Base-by-base conservation (phyloP, 139 green algal species). In the Deuterostichococcus epilithicus region DNA sequence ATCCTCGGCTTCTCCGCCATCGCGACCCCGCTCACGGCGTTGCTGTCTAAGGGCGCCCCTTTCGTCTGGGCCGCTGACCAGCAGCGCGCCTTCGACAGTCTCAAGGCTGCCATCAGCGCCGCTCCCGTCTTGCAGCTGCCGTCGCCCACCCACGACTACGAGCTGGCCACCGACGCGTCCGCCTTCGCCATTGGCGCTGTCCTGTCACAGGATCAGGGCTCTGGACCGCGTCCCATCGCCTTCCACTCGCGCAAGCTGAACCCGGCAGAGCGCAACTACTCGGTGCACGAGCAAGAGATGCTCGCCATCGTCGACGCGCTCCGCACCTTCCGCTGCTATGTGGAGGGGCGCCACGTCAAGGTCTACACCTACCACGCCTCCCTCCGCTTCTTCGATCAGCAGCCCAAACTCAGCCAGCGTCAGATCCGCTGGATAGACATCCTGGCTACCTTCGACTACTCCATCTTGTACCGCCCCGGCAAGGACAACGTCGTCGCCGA, bases 191-290 rank as follows among this genome's bases (percentile, higher is more conserved):
- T 86, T 4, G 78, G 75, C 13, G 85, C 76, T 13, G 82, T 90
- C 8, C 45, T 88, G 0, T 79, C 70, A 20, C 84, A 88, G 70
- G 80, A 88, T 44, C 30, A 26, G 0, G 45, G 34, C 0, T 84
- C 3, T 37, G 63, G 4, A 5, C 4, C 5, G 8, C 30, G n/a
- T 5, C 71, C 71, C 6, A n/a, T 76, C 23, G 44, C 71, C 47
- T 76, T 69, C 30, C 4, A 52, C 20, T 42, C 35, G 4, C 28
- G 45, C 5, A 68, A 76, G 71, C 5, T 76, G 30, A 68, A 68
- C 3, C 2, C 44, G 32, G 39, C 71, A 30, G 71, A 76, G 28
- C 13, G 15, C 1, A 68, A 45, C 4, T 76, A 85, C 44, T 28
- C 37, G 1, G 67, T 39, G 0, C 81, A 66, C 45, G 77, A 86